Percentiles rank a stretch among this genome's conserved stretches.
Evolutionary conservation across 768 basidiomycete genomes (phyloP).

Genomic region (Kwoniella heveanensis): DNA sequence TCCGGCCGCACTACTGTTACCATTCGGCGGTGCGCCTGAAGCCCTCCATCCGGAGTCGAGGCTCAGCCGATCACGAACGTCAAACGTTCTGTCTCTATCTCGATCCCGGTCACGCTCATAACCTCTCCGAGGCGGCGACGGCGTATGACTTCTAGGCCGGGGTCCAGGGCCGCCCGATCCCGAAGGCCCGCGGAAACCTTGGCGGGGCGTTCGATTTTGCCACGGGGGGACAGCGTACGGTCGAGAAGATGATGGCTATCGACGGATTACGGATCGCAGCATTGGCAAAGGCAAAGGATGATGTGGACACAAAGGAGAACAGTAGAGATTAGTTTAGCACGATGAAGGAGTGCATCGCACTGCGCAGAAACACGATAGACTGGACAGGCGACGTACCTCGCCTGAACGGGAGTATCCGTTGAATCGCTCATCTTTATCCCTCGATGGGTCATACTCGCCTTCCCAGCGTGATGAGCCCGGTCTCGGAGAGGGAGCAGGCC

Average conservation of each 20-base stretch:
- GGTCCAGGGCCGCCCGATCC: conserved; percentile 6
- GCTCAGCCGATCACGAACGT: conserved; percentile 22
- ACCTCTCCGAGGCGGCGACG: conserved; percentile 32
- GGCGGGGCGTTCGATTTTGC: conserved; percentile 22
- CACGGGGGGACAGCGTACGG: conserved; percentile 20
- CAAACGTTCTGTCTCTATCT: conserved; percentile 22
- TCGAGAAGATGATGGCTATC: conserved; percentile 5
- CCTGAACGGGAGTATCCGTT: conserved; percentile 4
- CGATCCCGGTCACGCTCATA: conserved; percentile 22
- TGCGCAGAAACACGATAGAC: no score
- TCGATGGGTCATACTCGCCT: conserved; percentile 1
- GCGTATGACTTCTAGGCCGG: conserved; percentile 28
- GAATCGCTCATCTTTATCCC: conserved; percentile 17
- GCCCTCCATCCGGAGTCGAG: conserved; percentile 13
- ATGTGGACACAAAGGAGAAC: not conserved
- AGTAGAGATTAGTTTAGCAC: no score
- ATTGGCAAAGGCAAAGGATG: not conserved
- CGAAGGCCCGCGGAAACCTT: not conserved
- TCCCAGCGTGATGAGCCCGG: conserved; percentile 16
- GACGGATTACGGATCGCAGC: no score
- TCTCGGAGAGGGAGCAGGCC: not conserved
- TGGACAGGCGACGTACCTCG: conserved; percentile 14
- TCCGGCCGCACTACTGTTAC: no score
- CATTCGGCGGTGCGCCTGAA: not conserved
- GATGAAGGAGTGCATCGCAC: no score